Percentiles rank a stretch among this genome's conserved stretches.
These are phyloP conservation scores for Limnanthes douglasii DNA, from an alignment of 345 rosid species.

Conservation along the genomic window DNA sequence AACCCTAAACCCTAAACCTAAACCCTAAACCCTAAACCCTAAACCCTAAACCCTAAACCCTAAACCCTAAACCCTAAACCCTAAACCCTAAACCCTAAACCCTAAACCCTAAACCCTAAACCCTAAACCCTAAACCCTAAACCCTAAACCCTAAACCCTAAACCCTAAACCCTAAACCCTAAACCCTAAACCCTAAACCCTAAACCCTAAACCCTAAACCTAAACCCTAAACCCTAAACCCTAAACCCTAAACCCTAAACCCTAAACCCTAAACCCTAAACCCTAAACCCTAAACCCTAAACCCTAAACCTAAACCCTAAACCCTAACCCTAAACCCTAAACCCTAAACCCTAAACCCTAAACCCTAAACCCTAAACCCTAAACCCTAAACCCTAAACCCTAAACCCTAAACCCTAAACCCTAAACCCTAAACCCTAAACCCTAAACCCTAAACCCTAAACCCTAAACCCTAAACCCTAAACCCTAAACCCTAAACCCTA, in stretches of 20 bases:
- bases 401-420: neutral
- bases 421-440: neutral
- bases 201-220: neutral
- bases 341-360: neutral
- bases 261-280: neutral
- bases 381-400: neutral
- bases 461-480: neutral
- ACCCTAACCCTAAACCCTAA: neutral
- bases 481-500: slow-evolving; percentile 1
- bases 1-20: slow-evolving; percentile 1
- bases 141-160: neutral
- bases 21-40: slow-evolving; percentile 1
- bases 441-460: neutral
- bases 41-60: slow-evolving; percentile 7
- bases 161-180: neutral
- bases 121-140: neutral
- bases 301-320: neutral
- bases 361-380: neutral
- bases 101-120: neutral
- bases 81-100: neutral
- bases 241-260: neutral
- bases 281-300: neutral
- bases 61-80: slow-evolving; percentile 8
- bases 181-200: neutral
- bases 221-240: neutral